phyloP scores from a whole-genome alignment of 129 eudicot genomes.

The Flaveria linearis region DNA sequence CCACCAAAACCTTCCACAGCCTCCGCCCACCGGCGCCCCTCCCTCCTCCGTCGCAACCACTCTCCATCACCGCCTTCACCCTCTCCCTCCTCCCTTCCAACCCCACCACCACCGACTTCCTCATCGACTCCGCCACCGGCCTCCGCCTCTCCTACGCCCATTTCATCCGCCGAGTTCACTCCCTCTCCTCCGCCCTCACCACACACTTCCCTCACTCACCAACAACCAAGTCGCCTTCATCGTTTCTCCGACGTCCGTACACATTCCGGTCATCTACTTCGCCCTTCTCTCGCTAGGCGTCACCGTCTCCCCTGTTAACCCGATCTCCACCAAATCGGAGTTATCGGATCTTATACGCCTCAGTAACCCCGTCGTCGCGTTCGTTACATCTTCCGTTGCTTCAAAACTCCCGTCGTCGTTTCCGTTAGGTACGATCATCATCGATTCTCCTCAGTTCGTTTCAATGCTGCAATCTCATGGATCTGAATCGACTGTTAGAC shows the following conservation, averaged over 20 bases:
- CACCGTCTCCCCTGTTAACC: slow-evolving; percentile 75
- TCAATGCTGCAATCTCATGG: slow-evolving; percentile 38
- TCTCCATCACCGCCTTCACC: slow-evolving; percentile 53
- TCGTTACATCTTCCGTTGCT: slow-evolving; percentile 46
- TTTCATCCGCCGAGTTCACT: slow-evolving; percentile 55
- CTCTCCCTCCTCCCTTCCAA: slow-evolving; percentile 57
- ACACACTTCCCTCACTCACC: slow-evolving; percentile 42
- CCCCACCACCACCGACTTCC: slow-evolving; percentile 48
- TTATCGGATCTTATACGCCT: slow-evolving; percentile 58
- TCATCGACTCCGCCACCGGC: slow-evolving; percentile 71
- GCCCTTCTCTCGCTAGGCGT: slow-evolving; percentile 71
- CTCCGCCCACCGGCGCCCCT: slow-evolving; percentile 59
- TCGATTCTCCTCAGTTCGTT: slow-evolving; percentile 62
- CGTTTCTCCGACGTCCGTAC: slow-evolving; percentile 60
- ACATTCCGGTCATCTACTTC: slow-evolving; percentile 71
- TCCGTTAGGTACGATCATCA: slow-evolving; percentile 31
- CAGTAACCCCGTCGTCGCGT: slow-evolving; percentile 54
- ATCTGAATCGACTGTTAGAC: background rate
- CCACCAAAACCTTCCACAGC: slow-evolving; percentile 56
- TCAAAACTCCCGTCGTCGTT: slow-evolving; percentile 45
- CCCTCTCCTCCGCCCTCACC: slow-evolving; percentile 53
- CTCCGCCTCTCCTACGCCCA: slow-evolving; percentile 55
- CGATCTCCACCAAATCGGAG: slow-evolving; percentile 67
- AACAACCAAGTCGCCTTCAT: slow-evolving; percentile 61
- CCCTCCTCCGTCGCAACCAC: slow-evolving; percentile 59